phyloP scores from a whole-genome alignment of 768 basidiomycete species.

The Imleria badia region DNA sequence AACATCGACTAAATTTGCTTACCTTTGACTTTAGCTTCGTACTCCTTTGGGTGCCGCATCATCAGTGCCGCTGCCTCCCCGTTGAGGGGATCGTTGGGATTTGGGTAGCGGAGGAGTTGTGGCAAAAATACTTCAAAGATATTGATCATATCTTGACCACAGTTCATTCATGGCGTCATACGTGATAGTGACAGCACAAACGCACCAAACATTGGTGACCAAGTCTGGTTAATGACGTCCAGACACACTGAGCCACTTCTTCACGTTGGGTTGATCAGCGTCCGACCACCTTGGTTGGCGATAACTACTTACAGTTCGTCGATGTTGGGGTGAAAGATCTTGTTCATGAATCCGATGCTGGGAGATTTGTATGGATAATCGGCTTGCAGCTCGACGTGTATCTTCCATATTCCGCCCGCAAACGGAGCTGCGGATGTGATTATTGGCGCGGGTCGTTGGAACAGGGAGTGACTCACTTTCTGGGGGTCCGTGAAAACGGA shows the following conservation, averaged over 20 bases:
- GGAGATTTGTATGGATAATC: constrained; percentile 99
- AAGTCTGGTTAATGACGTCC: constrained; percentile 98
- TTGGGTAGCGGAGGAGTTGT: constrained; percentile 95
- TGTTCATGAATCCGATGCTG: constrained; percentile 99
- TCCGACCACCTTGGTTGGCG: background rate
- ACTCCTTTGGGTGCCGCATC: constrained; percentile 96
- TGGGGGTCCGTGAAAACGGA: constrained; percentile 88
- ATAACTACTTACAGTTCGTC: constrained; percentile 83
- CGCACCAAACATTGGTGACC: constrained; percentile 99
- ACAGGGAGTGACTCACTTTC: constrained; percentile 68
- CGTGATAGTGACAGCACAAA: constrained; percentile 12
- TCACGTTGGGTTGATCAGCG: constrained; percentile 12
- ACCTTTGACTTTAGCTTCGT: constrained; percentile 94
- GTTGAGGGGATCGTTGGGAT: constrained; percentile 96
- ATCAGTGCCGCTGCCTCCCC: constrained; percentile 96
- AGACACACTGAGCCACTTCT: constrained; percentile 98
- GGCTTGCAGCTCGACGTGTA: constrained; percentile 97
- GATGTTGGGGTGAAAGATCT: constrained; percentile 99
- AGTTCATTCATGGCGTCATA: constrained; percentile 1
- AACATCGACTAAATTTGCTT: constrained; percentile 17
- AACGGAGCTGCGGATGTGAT: constrained; percentile 72
- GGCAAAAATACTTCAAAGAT: constrained; percentile 99
- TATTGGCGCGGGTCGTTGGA: constrained; percentile 3
- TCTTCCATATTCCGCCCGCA: constrained; percentile 98
- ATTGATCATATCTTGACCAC: constrained; percentile 89